These are phyloP conservation scores for Kitagawia praeruptora DNA, from an alignment of 129 eudicot genomes.

Conservation along the genomic window DNA sequence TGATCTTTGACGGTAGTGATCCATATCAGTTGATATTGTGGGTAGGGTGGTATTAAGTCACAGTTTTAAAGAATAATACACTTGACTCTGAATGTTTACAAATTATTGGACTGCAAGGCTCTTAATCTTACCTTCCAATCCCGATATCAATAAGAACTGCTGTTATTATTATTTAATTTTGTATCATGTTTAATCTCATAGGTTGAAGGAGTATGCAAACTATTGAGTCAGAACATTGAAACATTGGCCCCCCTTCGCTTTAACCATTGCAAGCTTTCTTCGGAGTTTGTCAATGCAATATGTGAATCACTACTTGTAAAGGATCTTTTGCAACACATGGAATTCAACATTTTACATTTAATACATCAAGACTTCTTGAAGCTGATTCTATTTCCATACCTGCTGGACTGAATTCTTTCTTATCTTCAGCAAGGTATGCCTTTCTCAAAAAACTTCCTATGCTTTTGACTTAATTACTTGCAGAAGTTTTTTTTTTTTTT, in stretches of 20 bases:
- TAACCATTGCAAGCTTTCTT: conserved; percentile 64
- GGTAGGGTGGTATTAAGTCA: too few species aligned
- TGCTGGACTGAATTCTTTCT: conserved; percentile 39
- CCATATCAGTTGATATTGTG: too few species aligned
- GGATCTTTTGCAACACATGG: conserved; percentile 30
- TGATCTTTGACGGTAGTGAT: too few species aligned
- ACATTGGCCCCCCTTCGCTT: conserved; percentile 50
- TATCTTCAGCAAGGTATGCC: conserved; percentile 54
- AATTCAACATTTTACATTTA: too few species aligned
- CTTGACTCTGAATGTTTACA: not conserved
- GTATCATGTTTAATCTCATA: conserved; percentile 12
- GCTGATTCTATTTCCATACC: conserved; percentile 43
- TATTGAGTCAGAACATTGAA: conserved; percentile 44
- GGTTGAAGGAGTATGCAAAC: conserved; percentile 85
- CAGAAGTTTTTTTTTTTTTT: not conserved
- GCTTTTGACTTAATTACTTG: not conserved
- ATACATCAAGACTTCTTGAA: conserved; percentile 58
- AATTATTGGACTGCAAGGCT: not conserved
- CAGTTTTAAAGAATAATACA: not conserved
- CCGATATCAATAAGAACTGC: not conserved
- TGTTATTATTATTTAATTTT: not conserved
- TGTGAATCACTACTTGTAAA: conserved; percentile 40
- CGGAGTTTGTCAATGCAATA: conserved; percentile 47
- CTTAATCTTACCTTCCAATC: not conserved
- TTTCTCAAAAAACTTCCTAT: not conserved